Conservation (phyloP, 495 filamentous ascomycete genomes). For the Talaromyces wortmannii region DNA sequence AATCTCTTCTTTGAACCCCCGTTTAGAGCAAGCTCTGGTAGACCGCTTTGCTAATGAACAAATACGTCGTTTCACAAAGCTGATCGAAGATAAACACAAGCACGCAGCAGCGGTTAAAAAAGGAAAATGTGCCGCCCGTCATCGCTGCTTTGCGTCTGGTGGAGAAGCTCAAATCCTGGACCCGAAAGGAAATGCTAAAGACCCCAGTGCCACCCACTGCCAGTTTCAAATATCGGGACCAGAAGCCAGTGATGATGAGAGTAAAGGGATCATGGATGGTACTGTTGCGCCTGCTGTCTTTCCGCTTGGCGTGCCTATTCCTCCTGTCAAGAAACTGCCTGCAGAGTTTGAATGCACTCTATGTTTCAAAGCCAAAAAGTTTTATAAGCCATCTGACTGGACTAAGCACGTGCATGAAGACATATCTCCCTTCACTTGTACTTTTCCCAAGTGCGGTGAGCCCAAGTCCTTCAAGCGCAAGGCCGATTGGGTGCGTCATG, state of each 20-base stretch:
- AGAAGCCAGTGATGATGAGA: slow-evolving; percentile 51
- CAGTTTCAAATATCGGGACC: slow-evolving; percentile 43
- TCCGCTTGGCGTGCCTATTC: slow-evolving; percentile 73
- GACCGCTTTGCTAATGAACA: slow-evolving; percentile 83
- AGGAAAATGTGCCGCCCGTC: slow-evolving; percentile 49
- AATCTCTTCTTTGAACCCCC: slow-evolving; percentile 65
- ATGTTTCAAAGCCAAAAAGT: slow-evolving; percentile 85
- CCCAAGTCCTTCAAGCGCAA: slow-evolving; percentile 96
- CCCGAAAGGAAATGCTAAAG: slow-evolving; percentile 39
- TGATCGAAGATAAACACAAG: slow-evolving; percentile 66
- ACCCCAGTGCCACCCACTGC: slow-evolving; percentile 33
- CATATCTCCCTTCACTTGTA: slow-evolving; percentile 92
- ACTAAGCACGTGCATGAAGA: slow-evolving; percentile 97
- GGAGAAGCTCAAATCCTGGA: slow-evolving; percentile 48
- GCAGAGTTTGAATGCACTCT: slow-evolving; percentile 90
- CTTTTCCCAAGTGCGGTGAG: slow-evolving; percentile 74
- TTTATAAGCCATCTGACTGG: slow-evolving; percentile 95
- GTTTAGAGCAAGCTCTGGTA: slow-evolving; percentile 59
- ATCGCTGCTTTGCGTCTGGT: slow-evolving; percentile 58
- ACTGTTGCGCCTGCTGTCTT: slow-evolving; percentile 65
- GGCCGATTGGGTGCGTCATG: slow-evolving; percentile 95
- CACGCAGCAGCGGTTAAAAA: slow-evolving; percentile 53
- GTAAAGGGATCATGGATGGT: slow-evolving; percentile 56
- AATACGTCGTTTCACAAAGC: slow-evolving; percentile 66
- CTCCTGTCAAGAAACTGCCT: slow-evolving; percentile 71